phyloP scores from a whole-genome alignment of 805 yeast genomes.

The Wickerhamomyces xylosicus region DNA sequence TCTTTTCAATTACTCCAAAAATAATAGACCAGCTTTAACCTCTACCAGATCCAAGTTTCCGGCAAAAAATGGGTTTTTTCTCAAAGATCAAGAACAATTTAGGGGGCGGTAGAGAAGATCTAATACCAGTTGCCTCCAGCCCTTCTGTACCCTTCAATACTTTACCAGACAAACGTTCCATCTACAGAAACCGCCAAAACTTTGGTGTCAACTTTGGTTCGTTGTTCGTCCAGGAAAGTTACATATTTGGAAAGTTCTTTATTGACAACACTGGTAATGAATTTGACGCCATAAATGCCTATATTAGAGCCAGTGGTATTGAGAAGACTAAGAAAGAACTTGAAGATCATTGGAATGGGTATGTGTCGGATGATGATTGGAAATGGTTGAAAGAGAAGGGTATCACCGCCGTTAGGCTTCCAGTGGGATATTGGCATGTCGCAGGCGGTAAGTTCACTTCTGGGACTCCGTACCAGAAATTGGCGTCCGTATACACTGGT shows the following conservation, averaged over 20 bases:
- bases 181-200: slow-evolving; percentile 53
- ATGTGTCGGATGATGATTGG: slow-evolving; percentile 68
- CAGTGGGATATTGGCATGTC: slow-evolving; percentile 90
- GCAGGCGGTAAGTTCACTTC: slow-evolving; percentile 46
- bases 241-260: slow-evolving; percentile 60
- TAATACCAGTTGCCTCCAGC: slow-evolving; percentile 9
- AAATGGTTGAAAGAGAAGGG: slow-evolving; percentile 54
- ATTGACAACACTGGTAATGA: slow-evolving; percentile 54
- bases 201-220: slow-evolving; percentile 85
- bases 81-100: slow-evolving; percentile 2
- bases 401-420: slow-evolving; percentile 76
- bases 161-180: slow-evolving; percentile 29
- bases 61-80: neutral
- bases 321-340: slow-evolving; percentile 43
- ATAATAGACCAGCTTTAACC: too few relatives aligned
- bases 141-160: slow-evolving; percentile 19
- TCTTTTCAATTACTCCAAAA: too few relatives aligned
- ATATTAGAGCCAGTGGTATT: slow-evolving; percentile 36
- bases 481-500: slow-evolving; percentile 47
- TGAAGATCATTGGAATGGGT: slow-evolving; percentile 58
- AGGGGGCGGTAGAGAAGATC: neutral
- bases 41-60: too few relatives aligned
- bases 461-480: slow-evolving; percentile 52
- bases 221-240: slow-evolving; percentile 69
- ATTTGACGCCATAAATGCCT: slow-evolving; percentile 54